These are phyloP conservation scores for Cladosporium velox DNA, from an alignment of 2,329 filamentous ascomycete species.

Conservation along the genomic window DNA sequence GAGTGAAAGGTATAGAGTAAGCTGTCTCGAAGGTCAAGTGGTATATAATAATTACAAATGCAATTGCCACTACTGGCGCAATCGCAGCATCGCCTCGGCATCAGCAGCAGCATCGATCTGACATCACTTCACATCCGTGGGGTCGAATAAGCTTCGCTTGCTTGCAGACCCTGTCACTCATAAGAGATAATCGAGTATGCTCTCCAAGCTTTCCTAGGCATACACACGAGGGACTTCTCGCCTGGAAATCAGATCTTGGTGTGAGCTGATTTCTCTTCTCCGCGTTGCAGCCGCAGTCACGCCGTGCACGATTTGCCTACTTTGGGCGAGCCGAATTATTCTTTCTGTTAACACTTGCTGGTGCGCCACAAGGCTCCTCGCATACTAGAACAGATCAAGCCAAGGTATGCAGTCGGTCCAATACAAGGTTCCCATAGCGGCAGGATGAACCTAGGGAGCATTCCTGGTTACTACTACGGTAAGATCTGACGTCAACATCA, in stretches of 20 bases:
- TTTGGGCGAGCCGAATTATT: not conserved
- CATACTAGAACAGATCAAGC: not conserved
- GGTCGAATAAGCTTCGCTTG: not conserved
- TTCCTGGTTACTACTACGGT: slow-evolving; percentile 54
- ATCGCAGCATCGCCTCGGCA: slow-evolving; percentile 1
- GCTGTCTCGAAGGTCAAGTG: not conserved
- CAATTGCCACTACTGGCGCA: not conserved
- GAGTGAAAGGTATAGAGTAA: not conserved
- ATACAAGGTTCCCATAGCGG: slow-evolving; percentile 9
- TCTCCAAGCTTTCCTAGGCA: not conserved
- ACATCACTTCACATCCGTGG: slow-evolving; percentile 1
- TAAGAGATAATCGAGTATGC: not conserved
- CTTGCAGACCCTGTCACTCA: not conserved
- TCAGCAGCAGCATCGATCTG: slow-evolving; percentile 5
- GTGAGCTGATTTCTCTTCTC: not conserved
- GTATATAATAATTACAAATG: not conserved
- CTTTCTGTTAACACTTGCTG: not conserved
- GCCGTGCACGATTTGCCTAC: slow-evolving; percentile 8
- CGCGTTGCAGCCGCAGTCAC: not conserved
- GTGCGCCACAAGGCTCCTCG: not conserved
- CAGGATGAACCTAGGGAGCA: slow-evolving; percentile 43
- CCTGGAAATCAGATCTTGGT: not conserved
- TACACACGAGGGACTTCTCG: too few species aligned
- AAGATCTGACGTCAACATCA: not conserved
- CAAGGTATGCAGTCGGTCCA: slow-evolving; percentile 6